Percentiles rank a stretch among this genome's conserved stretches.
These are phyloP conservation scores for Arthrinium puccinioides DNA, from an alignment of 2,329 filamentous ascomycete genomes.

Conservation along the genomic window DNA sequence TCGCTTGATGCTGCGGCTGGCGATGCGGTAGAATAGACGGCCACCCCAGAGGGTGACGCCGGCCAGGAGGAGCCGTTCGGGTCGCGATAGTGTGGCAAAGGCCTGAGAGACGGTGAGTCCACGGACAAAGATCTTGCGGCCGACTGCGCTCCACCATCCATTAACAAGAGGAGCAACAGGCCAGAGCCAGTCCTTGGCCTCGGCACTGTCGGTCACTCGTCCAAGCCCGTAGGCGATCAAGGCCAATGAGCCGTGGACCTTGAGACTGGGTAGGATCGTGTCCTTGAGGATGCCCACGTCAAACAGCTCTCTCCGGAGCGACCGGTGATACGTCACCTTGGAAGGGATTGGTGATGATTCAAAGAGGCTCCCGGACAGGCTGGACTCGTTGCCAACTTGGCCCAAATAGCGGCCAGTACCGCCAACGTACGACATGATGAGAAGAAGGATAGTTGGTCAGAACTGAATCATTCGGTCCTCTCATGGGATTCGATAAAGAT, in stretches of 20 bases:
- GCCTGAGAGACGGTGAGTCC: constrained; percentile 38
- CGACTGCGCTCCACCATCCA: constrained; percentile 54
- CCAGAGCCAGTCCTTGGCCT: constrained; percentile 56
- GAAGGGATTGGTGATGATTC: constrained; percentile 3
- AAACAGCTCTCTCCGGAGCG: constrained; percentile 5
- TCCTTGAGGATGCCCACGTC: constrained; percentile 9
- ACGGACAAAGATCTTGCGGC: constrained; percentile 37
- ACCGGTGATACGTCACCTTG: not conserved
- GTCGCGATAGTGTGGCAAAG: constrained; percentile 40
- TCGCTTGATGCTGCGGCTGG: constrained; percentile 37
- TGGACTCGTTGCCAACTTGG: constrained; percentile 1
- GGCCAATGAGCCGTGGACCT: constrained; percentile 5
- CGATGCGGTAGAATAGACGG: constrained; percentile 47
- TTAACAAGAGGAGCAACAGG: constrained; percentile 46
- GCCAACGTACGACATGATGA: constrained; percentile 1
- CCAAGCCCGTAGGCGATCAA: constrained; percentile 40
- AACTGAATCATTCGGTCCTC: too few species aligned
- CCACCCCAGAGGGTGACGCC: constrained; percentile 52
- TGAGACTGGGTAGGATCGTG: constrained; percentile 7
- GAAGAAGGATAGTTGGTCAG: too few species aligned
- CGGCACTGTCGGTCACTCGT: constrained; percentile 44
- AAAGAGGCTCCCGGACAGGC: not conserved
- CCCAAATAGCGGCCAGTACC: constrained; percentile 1
- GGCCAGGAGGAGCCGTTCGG: constrained; percentile 46
- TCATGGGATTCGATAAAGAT: too few species aligned